phyloP scores from a whole-genome alignment of 768 basidiomycete genomes.

The Chiua virens region DNA sequence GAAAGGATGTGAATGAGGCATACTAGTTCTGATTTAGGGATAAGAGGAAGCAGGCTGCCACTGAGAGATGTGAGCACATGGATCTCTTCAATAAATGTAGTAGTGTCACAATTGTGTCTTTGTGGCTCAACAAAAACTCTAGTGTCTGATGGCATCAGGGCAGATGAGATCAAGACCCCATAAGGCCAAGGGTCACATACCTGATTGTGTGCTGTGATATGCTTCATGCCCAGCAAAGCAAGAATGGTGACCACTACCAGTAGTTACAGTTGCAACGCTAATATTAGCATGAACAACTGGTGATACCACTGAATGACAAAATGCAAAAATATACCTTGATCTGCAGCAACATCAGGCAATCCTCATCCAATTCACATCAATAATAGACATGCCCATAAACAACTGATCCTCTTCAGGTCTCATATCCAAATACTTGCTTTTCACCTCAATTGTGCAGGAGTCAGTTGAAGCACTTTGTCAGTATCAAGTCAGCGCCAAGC shows the following conservation, averaged over 20 bases:
- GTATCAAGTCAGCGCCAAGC: constrained; percentile 83
- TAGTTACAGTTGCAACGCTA: constrained; percentile 79
- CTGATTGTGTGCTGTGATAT: constrained; percentile 68
- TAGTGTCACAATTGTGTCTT: constrained; percentile 79
- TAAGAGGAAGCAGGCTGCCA: constrained; percentile 62
- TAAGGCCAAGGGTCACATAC: constrained; percentile 34
- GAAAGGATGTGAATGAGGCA: constrained; percentile 25
- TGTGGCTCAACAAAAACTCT: constrained; percentile 79
- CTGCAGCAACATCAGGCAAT: constrained; percentile 41
- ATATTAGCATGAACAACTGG: constrained; percentile 84
- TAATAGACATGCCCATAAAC: constrained; percentile 63
- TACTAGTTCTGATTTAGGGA: constrained; percentile 79
- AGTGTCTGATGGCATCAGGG: constrained; percentile 57
- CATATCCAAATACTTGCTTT: constrained; percentile 84
- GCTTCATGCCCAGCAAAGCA: constrained; percentile 71
- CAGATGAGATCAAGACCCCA: background rate
- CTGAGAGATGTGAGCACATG: constrained; percentile 77
- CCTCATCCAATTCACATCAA: background rate
- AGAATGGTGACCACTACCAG: constrained; percentile 74
- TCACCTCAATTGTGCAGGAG: constrained; percentile 82
- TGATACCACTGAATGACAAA: constrained; percentile 88
- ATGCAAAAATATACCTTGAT: constrained; percentile 84
- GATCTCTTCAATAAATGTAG: constrained; percentile 76
- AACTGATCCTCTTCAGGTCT: constrained; percentile 81
- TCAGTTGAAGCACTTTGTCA: constrained; percentile 84